Evolutionary conservation across 495 filamentous ascomycete genomes (phyloP).

Genomic region (Glonium stellatum): DNA sequence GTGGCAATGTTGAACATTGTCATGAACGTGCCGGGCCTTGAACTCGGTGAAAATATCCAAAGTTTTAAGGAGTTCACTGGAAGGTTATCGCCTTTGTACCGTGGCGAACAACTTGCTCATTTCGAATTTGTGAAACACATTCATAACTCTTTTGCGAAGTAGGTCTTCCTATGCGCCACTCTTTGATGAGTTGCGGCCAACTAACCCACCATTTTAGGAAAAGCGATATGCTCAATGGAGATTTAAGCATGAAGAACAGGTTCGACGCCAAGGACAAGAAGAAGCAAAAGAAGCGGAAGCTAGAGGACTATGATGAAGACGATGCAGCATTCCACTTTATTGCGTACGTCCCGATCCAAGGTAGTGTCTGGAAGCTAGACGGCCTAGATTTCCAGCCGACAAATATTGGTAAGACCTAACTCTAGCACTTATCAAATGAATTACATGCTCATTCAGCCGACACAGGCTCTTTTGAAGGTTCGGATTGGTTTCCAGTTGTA

Average conservation of each 20-base stretch:
- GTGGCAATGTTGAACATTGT: constrained; percentile 85
- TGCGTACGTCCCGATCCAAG: constrained; percentile 73
- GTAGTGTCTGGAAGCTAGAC: constrained; percentile 81
- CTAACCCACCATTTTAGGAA: constrained; percentile 36
- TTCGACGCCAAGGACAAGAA: constrained; percentile 42
- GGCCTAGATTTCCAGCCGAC: constrained; percentile 71
- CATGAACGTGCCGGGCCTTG: constrained; percentile 64
- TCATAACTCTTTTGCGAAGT: constrained; percentile 78
- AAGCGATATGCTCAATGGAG: constrained; percentile 66
- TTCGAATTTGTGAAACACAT: constrained; percentile 70
- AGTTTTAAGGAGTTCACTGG: constrained; percentile 66
- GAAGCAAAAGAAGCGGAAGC: constrained; percentile 32
- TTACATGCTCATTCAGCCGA: not conserved
- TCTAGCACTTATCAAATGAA: constrained; percentile 30
- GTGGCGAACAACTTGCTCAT: constrained; percentile 65
- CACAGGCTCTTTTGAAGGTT: not conserved
- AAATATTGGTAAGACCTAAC: constrained; percentile 53
- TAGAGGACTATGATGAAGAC: constrained; percentile 30
- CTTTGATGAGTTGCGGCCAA: too few relatives aligned
- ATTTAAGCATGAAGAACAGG: constrained; percentile 52
- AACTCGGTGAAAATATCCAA: constrained; percentile 59
- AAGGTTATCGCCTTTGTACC: constrained; percentile 59
- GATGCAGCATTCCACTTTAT: constrained; percentile 73
- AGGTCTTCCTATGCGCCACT: too few relatives aligned
- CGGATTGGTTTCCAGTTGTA: constrained; percentile 48